Evolutionary conservation across 345 rosid genomes (phyloP), one percentile per base, ranked within the genome.

Genomic region (Brassica juncea): DNA sequence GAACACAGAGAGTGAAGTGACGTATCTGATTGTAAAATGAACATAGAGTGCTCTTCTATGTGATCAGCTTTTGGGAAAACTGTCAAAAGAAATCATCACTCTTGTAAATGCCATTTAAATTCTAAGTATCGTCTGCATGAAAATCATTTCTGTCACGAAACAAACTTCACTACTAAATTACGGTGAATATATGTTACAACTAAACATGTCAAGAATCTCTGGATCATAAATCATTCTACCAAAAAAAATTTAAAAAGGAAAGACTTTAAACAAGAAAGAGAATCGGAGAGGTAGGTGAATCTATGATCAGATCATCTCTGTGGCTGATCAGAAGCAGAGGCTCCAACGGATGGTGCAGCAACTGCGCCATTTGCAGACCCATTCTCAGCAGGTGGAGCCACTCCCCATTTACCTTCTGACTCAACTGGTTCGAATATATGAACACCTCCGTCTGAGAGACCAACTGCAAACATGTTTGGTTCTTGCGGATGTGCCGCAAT

Each of bases 401-500:
- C 83, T 11, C 99, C 99, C 99, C 99, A 95, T 88, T 89, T 91
- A 67, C 92, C 91, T 80, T 95, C 95, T 4, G 98, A 89, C 82
- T 95, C 99, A 47, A 90, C 86, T 5, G 99, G 99, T 86, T 95
- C 97, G 21, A 95, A 88, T 44, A 95, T 88, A 75, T 95, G 94
- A 74, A 95, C 99, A 72, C 97, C 94, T 3, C 99, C 99, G 77
- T 95, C 99, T 3, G 98, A 89, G 44, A 95, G 89, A 35, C 98
- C 99, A 82, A 93, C 63, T 0, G 99, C 98, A 86, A 93, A 90
- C 85, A 91, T 92, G 87, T 91, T 91, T 68, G 98, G 87, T 78
- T 93, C 99, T 21, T 91, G 94, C 32, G 99, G 98, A 82, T 95
- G 98, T 31, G 99, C 93, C 37, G 99, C 97, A 73, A 95, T 88